Evolutionary conservation across 2,329 filamentous ascomycete species (phyloP), one percentile per base, ranked within the genome.

Genomic region (Sphaerostilbella broomeana): DNA sequence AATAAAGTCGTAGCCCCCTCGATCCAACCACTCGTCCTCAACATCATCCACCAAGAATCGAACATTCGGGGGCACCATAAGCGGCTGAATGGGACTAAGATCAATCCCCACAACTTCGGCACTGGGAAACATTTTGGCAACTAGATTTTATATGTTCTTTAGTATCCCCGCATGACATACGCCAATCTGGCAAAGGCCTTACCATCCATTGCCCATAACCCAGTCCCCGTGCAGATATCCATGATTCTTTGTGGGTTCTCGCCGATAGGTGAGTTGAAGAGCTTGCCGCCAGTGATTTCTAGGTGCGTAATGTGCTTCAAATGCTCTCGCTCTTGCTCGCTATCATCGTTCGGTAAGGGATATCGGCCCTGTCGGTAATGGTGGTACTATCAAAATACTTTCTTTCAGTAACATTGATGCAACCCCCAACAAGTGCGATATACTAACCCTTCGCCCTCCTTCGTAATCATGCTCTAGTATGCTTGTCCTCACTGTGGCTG

Each of bases 131-230:
- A 50, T 43, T 28, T 64, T 60, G 13, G 56, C 57, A 31, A 60
- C 54, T 47, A 11, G 5, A 4, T 25, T 22, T n/a, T n/a, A n/a
- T n/a, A n/a, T n/a, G n/a, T n/a, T n/a, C n/a, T n/a, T n/a, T n/a
- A n/a, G n/a, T n/a, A 6, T 20, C 7, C 27, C 15, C 32, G 28
- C 21, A 25, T 12, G 11, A 11, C 6, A 3, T 6, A n/a, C 12
- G 5, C 18, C 6, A 1, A 28, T 9, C 11, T 20, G 7, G 16
- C 16, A 12, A 16, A 8, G 22, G n/a, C 43, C 51, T 35, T 24
- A 57, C 54, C 52, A 34, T 59, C 59, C 20, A 74, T 64, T 1
- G 70, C 67, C 68, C 70, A 73, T 2, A 45, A 48, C 50, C 43
- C 47, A 15, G 41, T 41, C 1, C 32, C 59, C 50, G 43, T 56